Conservation (phyloP, 2,329 filamentous ascomycete species). For the Nemania sp. region DNA sequence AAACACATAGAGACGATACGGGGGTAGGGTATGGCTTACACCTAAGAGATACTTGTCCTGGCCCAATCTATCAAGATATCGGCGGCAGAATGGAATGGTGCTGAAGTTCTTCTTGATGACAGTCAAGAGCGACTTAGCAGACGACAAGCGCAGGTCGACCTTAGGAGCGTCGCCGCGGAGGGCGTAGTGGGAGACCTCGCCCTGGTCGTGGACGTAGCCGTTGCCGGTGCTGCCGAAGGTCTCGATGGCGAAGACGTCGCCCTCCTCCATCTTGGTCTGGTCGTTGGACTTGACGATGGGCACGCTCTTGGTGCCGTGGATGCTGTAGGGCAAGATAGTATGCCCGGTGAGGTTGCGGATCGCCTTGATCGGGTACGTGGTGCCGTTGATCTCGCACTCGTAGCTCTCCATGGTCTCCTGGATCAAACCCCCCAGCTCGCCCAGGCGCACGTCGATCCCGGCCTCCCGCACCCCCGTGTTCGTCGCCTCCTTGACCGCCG, state of each 20-base stretch:
- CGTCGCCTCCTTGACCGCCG: constrained; percentile 74
- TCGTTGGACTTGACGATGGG: constrained; percentile 89
- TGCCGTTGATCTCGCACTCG: constrained; percentile 81
- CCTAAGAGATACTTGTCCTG: constrained; percentile 93
- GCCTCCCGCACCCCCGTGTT: constrained; percentile 89
- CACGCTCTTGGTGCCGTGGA: constrained; percentile 91
- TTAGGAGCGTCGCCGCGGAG: constrained; percentile 72
- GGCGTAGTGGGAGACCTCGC: constrained; percentile 89
- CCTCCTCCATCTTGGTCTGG: constrained; percentile 96
- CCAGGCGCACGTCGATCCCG: constrained; percentile 87
- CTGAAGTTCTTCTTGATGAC: constrained; percentile 97
- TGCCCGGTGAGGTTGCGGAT: constrained; percentile 89
- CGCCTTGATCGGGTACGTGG: constrained; percentile 77
- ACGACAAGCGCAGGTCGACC: constrained; percentile 74
- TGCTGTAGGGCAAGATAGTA: constrained; percentile 85
- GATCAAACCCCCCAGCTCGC: constrained; percentile 80
- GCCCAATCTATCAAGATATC: constrained; percentile 89
- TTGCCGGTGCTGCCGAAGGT: constrained; percentile 94
- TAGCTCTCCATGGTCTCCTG: constrained; percentile 95
- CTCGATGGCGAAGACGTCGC: constrained; percentile 92
- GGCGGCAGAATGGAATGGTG: constrained; percentile 85
- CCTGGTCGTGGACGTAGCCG: constrained; percentile 84
- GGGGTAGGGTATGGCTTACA: constrained; percentile 52
- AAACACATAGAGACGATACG: neutral
- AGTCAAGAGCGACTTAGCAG: constrained; percentile 81